Conservation (phyloP, 352 stramenopile species). For the Globisporangium uncinulatum region DNA sequence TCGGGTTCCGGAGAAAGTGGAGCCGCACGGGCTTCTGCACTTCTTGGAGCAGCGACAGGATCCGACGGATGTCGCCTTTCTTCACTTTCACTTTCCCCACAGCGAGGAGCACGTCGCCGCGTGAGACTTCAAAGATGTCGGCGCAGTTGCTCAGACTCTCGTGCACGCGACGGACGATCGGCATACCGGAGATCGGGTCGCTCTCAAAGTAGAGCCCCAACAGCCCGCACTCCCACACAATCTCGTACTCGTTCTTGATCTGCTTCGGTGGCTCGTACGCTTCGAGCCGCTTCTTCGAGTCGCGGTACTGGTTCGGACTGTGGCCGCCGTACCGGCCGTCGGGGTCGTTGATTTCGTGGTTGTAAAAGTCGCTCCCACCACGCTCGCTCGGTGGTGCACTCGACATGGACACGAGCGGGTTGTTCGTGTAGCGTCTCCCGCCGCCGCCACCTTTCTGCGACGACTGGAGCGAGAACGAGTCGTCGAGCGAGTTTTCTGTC, state of each 20-base stretch:
- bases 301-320: slow-evolving; percentile 35
- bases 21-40: slow-evolving; percentile 79
- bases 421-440: slow-evolving; percentile 12
- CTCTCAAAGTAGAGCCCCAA: slow-evolving; percentile 85
- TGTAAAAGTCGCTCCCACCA: slow-evolving; percentile 26
- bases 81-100: slow-evolving; percentile 74
- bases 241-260: slow-evolving; percentile 79
- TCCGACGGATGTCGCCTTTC: slow-evolving; percentile 76
- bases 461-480: slow-evolving; percentile 30
- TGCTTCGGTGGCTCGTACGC: slow-evolving; percentile 61
- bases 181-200: slow-evolving; percentile 72
- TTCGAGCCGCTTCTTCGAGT: slow-evolving; percentile 54
- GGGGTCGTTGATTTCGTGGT: slow-evolving; percentile 38
- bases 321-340: slow-evolving; percentile 37
- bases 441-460: slow-evolving; percentile 21
- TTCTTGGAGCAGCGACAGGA: slow-evolving; percentile 70
- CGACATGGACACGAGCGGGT: slow-evolving; percentile 48
- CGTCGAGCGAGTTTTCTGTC: slow-evolving; percentile 43
- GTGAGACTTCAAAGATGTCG: slow-evolving; percentile 80
- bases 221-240: slow-evolving; percentile 83
- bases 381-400: slow-evolving; percentile 54
- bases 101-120: slow-evolving; percentile 70
- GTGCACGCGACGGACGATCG: slow-evolving; percentile 82
- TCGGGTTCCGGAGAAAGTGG: slow-evolving; percentile 68
- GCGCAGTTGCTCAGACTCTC: slow-evolving; percentile 84